Evolutionary conservation across 768 basidiomycete species (phyloP), one percentile per base, ranked within the genome.

Genomic region (Aureoboletus auriporus): DNA sequence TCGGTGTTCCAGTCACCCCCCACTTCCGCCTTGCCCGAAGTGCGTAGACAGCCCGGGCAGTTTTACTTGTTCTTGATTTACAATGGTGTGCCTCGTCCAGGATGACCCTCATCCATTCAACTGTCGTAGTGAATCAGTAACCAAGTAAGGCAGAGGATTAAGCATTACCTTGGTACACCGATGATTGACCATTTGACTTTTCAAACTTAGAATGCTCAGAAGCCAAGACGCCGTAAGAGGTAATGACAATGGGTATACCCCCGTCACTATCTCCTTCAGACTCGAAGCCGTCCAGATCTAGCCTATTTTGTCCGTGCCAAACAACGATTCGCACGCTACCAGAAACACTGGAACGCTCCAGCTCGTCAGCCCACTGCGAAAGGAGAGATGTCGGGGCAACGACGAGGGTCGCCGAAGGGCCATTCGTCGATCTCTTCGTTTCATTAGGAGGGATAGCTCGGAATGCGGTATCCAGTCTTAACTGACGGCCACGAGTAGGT

Each of bases 81-180:
- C 91, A 93, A 52, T 89, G 82, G 66, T 98, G 95, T 3, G 95
- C 95, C 68, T 98, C 95, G 60, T 98, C 95, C 8, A 94, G 75
- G 30, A 95, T 79, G 13, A 91, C 77, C 44, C 88, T 77, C 44
- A 89, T 73, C 89, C 89, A 93, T 52, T 85, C 77, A 35, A 84
- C 90, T 93, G 50, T 10, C 6, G 38, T 13, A 40, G 27, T 1
- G 35, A 35, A 27, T 68, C 36, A 57, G 51, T 27, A 34, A 3
- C 16, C 26, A 10, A 13, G 50, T 33, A 33, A 31, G 7, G 2
- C 31, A 35, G 31, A 43, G 30, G 42, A 7, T n/a, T 17, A 5
- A 6, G 8, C 63, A 78, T 56, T 50, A 87, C 87, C 76, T 62
- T 91, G 84, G 60, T 87, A 93, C 4, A 90, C 69, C 0, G 84